phyloP scores from a whole-genome alignment of 2,329 filamentous ascomycete genomes.

The Daldinia sp. region DNA sequence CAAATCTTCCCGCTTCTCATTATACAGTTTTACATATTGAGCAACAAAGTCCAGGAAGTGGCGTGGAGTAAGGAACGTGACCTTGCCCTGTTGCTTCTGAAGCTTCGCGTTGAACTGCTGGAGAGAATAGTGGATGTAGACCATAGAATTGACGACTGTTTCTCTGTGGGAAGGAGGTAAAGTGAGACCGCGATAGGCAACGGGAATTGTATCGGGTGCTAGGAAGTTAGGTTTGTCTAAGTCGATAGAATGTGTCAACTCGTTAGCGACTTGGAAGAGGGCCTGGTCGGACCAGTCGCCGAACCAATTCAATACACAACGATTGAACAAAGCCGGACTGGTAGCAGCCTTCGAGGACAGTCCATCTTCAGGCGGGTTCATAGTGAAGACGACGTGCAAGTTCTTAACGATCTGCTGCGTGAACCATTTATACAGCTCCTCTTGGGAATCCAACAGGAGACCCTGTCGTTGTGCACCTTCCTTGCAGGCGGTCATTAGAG shows the following conservation, averaged over 20 bases:
- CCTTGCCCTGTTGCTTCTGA: conserved; percentile 89
- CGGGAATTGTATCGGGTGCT: conserved; percentile 90
- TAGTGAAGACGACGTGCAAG: conserved; percentile 98
- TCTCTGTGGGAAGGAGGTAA: conserved; percentile 92
- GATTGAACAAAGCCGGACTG: conserved; percentile 97
- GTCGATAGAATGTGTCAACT: conserved; percentile 96
- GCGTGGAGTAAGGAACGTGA: conserved; percentile 92
- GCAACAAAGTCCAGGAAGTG: conserved; percentile 99
- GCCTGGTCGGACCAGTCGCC: conserved; percentile 99
- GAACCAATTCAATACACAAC: conserved; percentile 99
- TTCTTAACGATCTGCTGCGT: conserved; percentile 99
- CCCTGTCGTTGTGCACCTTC: conserved; percentile 97
- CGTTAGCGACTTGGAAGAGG: conserved; percentile 95
- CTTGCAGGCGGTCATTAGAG: conserved; percentile 99
- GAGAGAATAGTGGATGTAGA: conserved; percentile 96
- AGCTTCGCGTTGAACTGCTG: conserved; percentile 90
- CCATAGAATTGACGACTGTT: conserved; percentile 96
- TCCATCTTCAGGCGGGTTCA: conserved; percentile 98
- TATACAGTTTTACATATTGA: conserved; percentile 97
- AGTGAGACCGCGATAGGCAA: conserved; percentile 87
- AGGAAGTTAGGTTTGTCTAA: conserved; percentile 87
- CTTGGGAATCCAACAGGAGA: conserved; percentile 93
- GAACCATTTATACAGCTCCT: conserved; percentile 99
- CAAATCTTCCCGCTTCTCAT: conserved; percentile 97
- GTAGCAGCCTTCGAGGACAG: conserved; percentile 96